These are phyloP conservation scores for Novakomyces olei DNA, from an alignment of 805 yeast genomes.

Conservation along the genomic window DNA sequence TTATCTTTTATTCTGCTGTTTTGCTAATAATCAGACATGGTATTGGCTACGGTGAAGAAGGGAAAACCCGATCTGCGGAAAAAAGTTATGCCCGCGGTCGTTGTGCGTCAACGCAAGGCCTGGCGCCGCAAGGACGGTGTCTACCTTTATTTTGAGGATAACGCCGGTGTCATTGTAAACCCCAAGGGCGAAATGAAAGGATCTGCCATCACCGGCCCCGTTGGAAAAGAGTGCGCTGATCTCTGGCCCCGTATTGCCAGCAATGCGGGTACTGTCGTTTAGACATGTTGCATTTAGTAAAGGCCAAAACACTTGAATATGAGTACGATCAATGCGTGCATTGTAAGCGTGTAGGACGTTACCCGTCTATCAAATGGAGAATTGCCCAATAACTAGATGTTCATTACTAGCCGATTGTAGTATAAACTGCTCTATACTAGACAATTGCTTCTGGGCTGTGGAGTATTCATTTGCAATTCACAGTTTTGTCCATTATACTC, in stretches of 20 bases:
- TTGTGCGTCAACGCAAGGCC: constrained; percentile 96
- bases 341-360: no score
- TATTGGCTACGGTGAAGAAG: constrained; percentile 86
- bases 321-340: no score
- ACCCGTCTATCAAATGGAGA: no score
- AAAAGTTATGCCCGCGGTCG: constrained; percentile 99
- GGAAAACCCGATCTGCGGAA: constrained; percentile 99
- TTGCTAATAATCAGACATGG: constrained; percentile 15
- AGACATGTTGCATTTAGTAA: no score
- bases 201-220: constrained; percentile 99
- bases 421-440: no score
- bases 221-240: constrained; percentile 99
- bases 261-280: constrained; percentile 99
- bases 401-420: no score
- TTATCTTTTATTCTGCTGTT: neutral
- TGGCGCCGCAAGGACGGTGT: constrained; percentile 99
- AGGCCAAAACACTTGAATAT: no score
- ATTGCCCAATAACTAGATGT: no score
- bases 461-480: no score
- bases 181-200: constrained; percentile 99
- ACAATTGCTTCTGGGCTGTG: no score
- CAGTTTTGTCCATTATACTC: no score
- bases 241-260: constrained; percentile 99
- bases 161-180: constrained; percentile 99
- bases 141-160: constrained; percentile 98